Base-by-base conservation (phyloP, 2,329 filamentous ascomycete genomes). In the Calonectria pseudoturangicola region DNA sequence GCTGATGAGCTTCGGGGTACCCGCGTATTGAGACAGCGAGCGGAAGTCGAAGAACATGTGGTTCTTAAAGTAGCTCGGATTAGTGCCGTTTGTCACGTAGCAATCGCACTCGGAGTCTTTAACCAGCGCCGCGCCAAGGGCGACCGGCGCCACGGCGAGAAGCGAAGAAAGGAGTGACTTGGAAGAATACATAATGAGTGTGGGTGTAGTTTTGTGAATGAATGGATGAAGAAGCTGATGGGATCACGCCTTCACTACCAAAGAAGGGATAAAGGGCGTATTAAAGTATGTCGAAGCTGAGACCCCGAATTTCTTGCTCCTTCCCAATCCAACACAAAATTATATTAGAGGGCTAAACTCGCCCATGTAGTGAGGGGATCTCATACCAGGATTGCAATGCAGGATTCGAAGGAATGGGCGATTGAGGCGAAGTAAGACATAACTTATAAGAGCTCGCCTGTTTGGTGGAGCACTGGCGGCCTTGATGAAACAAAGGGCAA, bases 41-140 rank as follows among this genome's bases (percentile, higher is more conserved):
- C 81, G 80, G 73, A 82, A 82, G 76, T 82, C 81, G 71, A 75
- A 80, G 71, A 82, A 82, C 16, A 75, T 71, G 51, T 81, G 80
- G 21, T 70, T 68, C 5, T 68, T 70, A 70, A 76, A 82, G 73
- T 81, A 81, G 10, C 72, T 75, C 8, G 80, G 76, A 25, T 68
- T 73, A 21, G 72, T 69, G 12, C 78, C 79, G 25, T 80, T 75
- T 9, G 74, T 80, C 18, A 82, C 68, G n/a, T 80, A 82, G 66
- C 81, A 82, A 66, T 82, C 81, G 68, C 81, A 82, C 45, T 78
- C 50, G 12, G 76, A 74, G 58, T 78, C 74, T 36, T 80, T 74
- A 51, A 73, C 73, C 4, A 41, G 54, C 6, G 66, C 66, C 2
- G 54, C 62, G n/a, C 66, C 76, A 33, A 79, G 25, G 39, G 72